Conservation (phyloP, 495 filamentous ascomycete genomes). For the Penicillium dipodomyicola region DNA sequence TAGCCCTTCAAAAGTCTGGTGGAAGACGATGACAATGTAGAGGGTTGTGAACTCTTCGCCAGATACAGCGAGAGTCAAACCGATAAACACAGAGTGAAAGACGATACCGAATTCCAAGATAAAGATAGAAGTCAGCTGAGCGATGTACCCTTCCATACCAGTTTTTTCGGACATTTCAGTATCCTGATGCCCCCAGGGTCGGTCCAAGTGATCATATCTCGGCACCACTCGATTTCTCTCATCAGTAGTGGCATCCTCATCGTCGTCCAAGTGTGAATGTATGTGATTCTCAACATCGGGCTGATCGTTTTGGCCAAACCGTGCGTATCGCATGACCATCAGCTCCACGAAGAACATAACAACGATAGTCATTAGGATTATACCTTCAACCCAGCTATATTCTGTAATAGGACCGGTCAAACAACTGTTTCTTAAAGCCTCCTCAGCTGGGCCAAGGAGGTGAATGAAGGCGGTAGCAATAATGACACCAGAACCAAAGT, state of each 20-base stretch:
- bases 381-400: slow-evolving; percentile 81
- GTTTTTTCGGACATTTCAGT: not conserved
- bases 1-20: slow-evolving; percentile 80
- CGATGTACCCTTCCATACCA: not conserved
- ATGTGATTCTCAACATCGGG: slow-evolving; percentile 2
- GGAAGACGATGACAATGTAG: slow-evolving; percentile 75
- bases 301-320: slow-evolving; percentile 56
- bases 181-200: slow-evolving; percentile 55
- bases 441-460: slow-evolving; percentile 74
- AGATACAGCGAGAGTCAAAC: slow-evolving; percentile 69
- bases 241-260: no score
- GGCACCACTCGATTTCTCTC: slow-evolving; percentile 34
- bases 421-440: slow-evolving; percentile 71
- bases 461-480: slow-evolving; percentile 85
- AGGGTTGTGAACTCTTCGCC: slow-evolving; percentile 67
- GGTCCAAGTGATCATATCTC: slow-evolving; percentile 62
- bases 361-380: slow-evolving; percentile 80
- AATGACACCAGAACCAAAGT: slow-evolving; percentile 78
- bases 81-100: slow-evolving; percentile 80
- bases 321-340: slow-evolving; percentile 71
- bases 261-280: no score
- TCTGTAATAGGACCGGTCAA: slow-evolving; percentile 70
- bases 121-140: slow-evolving; percentile 50
- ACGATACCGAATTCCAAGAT: slow-evolving; percentile 78
- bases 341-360: slow-evolving; percentile 83